These are phyloP conservation scores for Penicillium pancosmium DNA, from an alignment of 495 filamentous ascomycete species.

Conservation along the genomic window DNA sequence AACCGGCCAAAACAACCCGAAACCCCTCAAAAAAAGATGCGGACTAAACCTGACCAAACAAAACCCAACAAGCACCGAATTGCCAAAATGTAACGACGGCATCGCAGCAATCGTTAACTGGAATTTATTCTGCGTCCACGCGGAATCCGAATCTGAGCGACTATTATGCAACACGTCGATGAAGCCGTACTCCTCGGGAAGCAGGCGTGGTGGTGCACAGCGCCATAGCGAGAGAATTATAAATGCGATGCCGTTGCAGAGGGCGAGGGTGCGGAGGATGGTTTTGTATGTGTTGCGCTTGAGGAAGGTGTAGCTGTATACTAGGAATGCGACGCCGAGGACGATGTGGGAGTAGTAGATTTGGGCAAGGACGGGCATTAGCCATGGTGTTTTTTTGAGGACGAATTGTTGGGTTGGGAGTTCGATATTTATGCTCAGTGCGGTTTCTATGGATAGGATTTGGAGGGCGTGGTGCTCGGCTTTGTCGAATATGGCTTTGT, in stretches of 20 bases:
- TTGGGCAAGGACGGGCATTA: conserved; percentile 57
- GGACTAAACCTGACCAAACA: conserved; percentile 53
- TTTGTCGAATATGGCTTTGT: conserved; percentile 42
- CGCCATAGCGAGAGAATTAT: conserved; percentile 60
- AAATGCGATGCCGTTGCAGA: conserved; percentile 64
- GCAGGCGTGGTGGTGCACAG: conserved; percentile 62
- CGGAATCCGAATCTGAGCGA: conserved; percentile 47
- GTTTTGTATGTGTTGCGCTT: conserved; percentile 53
- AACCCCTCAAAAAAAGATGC: conserved; percentile 36
- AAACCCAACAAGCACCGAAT: conserved; percentile 59
- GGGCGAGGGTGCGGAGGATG: conserved; percentile 59
- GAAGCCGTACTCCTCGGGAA: conserved; percentile 63
- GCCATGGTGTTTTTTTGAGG: conserved; percentile 55
- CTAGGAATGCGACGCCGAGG: conserved; percentile 47
- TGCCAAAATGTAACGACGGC: conserved; percentile 63
- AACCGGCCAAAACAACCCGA: conserved; percentile 59
- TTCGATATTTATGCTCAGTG: conserved; percentile 54
- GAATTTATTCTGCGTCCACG: conserved; percentile 62
- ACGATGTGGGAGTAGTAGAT: conserved; percentile 52
- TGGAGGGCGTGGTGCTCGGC: conserved; percentile 54
- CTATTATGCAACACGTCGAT: conserved; percentile 62
- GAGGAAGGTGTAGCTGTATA: conserved; percentile 63
- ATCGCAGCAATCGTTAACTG: conserved; percentile 57
- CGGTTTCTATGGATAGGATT: conserved; percentile 53
- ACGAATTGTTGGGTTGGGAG: conserved; percentile 45